Evolutionary conservation across 345 rosid species (phyloP).

Genomic region (Pseudoturritis turrita): DNA sequence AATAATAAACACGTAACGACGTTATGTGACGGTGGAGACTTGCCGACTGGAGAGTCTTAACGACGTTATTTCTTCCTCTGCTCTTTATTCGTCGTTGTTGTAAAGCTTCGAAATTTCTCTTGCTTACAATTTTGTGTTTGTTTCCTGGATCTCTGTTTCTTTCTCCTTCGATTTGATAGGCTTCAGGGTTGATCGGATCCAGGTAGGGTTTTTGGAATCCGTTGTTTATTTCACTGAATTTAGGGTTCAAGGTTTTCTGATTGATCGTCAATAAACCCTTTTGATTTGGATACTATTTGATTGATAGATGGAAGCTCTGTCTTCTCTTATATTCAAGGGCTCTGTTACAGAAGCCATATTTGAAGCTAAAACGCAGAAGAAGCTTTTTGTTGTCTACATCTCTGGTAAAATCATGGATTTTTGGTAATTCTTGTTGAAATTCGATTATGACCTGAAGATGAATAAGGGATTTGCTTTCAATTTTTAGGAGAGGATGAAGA

Average conservation of each 20-base stretch:
- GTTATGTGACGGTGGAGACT: slow-evolving; percentile 4
- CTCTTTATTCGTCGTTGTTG: neutral
- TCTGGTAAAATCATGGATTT: slow-evolving; percentile 41
- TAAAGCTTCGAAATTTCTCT: neutral
- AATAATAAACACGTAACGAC: slow-evolving; percentile 13
- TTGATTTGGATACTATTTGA: neutral
- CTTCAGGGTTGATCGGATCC: slow-evolving; percentile 2
- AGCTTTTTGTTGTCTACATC: slow-evolving; percentile 78
- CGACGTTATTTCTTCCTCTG: neutral
- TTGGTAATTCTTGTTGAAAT: neutral
- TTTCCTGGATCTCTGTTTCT: neutral
- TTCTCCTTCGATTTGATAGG: neutral
- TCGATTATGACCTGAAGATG: neutral
- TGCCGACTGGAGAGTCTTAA: neutral
- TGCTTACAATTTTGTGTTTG: neutral
- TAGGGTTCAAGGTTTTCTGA: neutral
- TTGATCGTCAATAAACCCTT: neutral
- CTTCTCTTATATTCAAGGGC: slow-evolving; percentile 58
- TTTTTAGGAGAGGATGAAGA: slow-evolving; percentile 53
- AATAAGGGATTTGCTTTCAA: neutral
- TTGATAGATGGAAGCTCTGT: slow-evolving; percentile 59
- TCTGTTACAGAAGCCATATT: slow-evolving; percentile 66
- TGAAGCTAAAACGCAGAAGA: slow-evolving; percentile 67
- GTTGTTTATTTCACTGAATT: neutral
- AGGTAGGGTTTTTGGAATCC: neutral